Evolutionary conservation across 768 basidiomycete species (phyloP), one percentile per base, ranked within the genome.

Genomic region (Pleurotus tuoliensis): DNA sequence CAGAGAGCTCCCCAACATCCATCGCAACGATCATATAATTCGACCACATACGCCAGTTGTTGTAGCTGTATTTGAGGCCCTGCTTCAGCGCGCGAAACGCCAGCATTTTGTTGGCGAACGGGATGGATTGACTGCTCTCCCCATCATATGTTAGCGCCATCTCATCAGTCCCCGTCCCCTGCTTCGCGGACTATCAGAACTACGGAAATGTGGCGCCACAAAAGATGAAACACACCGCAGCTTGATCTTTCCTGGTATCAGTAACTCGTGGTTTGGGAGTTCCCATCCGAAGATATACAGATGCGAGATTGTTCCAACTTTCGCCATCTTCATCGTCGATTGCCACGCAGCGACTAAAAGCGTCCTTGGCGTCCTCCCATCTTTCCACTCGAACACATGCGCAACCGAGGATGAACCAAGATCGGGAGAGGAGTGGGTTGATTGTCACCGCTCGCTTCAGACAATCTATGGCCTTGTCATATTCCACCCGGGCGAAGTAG

Each of bases 361-460:
- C 90, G 45, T 87, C 84, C 55, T 84, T 83, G 2, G 91, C 96
- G 11, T 84, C 87, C 13, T 79, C 80, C 95, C 94, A 98, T 48
- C 86, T 74, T 71, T 97, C 92, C 57, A 76, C 64, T n/a, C 89
- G 80, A 69, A 95, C 84, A 60, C 79, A 86, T 3, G 94, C 86
- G 62, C 96, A 98, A 0, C 97, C 97, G n/a, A 99, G 82, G 38
- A 95, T 82, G 72, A 98, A 99, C 97, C 97, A 98, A 18, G 92
- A 87, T 5, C 92, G 82, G n/a, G 82, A 75, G 55, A 88, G 76
- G 47, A 98, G 75, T 3, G 97, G 96, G 65, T 98, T 94, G 64
- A 99, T 98, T 27, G 76, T 77, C 1, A 94, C 87, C 1, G 94
- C 94, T 40, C 76, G 79, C 58, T 82, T 77, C 54, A 98, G 73